phyloP scores from a whole-genome alignment of 2,329 filamentous ascomycete genomes.

The Endothia cerciana region DNA sequence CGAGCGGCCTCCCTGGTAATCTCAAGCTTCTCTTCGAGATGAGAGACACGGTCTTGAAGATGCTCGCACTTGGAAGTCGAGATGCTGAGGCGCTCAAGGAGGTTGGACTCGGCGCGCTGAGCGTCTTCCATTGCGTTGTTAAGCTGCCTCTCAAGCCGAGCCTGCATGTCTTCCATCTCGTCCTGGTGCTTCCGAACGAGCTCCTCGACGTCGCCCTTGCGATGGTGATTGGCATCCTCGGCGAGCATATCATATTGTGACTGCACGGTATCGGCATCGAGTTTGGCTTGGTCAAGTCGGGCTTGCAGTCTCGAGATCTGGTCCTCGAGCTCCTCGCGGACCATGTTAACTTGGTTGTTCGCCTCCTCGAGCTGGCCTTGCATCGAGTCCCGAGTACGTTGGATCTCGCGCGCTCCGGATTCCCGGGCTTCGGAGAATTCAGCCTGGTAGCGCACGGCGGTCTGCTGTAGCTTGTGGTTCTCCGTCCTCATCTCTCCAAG shows the following conservation, averaged over 20 bases:
- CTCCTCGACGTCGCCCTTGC: conserved; percentile 58
- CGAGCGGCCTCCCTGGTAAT: conserved; percentile 86
- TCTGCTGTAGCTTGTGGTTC: conserved; percentile 73
- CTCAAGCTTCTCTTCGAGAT: conserved; percentile 88
- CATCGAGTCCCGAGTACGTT: conserved; percentile 77
- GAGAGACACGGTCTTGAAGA: conserved; percentile 80
- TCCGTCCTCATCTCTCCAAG: conserved; percentile 64
- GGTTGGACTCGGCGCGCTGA: conserved; percentile 76
- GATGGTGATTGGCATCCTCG: conserved; percentile 76
- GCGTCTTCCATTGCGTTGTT: conserved; percentile 79
- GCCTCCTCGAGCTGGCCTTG: conserved; percentile 82
- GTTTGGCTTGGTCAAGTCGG: conserved; percentile 76
- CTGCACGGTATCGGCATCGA: conserved; percentile 80
- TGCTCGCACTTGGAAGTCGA: conserved; percentile 84
- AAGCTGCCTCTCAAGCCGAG: conserved; percentile 74
- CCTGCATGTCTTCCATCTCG: conserved; percentile 73
- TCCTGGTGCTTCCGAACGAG: conserved; percentile 65
- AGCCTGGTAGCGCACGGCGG: conserved; percentile 71
- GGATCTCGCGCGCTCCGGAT: conserved; percentile 76
- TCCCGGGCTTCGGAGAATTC: conserved; percentile 86
- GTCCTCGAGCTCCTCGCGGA: conserved; percentile 80
- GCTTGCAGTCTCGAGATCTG: conserved; percentile 73
- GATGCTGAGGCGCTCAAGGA: conserved; percentile 79
- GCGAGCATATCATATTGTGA: conserved; percentile 83
- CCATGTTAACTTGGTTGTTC: conserved; percentile 82